Conservation (phyloP, 1,139 yeast species). For the Hanseniaspora sp. region DNA sequence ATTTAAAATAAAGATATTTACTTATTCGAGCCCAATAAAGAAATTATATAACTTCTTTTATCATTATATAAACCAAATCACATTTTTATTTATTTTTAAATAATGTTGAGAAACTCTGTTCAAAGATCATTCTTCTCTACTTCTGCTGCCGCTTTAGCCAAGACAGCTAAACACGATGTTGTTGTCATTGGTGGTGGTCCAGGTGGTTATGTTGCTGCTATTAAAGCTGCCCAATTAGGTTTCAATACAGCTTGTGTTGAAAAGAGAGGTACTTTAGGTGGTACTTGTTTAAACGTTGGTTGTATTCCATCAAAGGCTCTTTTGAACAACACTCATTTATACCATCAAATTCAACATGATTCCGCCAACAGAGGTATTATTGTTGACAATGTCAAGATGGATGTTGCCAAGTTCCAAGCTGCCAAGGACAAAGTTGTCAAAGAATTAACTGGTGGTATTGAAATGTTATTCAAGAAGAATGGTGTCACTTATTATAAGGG, state of each 20-base stretch:
- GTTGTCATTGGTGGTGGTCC: constrained; percentile 99
- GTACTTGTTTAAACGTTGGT: constrained; percentile 96
- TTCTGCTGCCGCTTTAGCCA: constrained; percentile 18
- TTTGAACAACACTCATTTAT: constrained; percentile 85
- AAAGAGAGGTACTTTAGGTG: constrained; percentile 92
- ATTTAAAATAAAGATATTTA: no score
- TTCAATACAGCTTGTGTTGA: constrained; percentile 91
- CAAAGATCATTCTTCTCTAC: constrained; percentile 13
- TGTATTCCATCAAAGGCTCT: constrained; percentile 97
- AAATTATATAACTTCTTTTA: background rate
- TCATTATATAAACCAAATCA: no score
- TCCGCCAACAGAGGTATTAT: constrained; percentile 83
- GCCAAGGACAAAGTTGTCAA: constrained; percentile 86
- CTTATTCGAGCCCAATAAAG: background rate
- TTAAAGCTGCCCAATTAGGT: constrained; percentile 95
- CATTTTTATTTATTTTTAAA: background rate
- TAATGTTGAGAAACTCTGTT: constrained; percentile 16
- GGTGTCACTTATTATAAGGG: constrained; percentile 93
- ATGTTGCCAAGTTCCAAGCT: constrained; percentile 71
- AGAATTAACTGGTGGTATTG: constrained; percentile 87
- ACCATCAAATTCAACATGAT: constrained; percentile 81
- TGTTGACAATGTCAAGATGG: constrained; percentile 57
- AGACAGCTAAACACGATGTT: constrained; percentile 61
- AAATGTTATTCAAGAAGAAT: constrained; percentile 88
- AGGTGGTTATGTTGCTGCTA: constrained; percentile 98